phyloP scores from a whole-genome alignment of 2,329 filamentous ascomycete species.

The Sporothrix protearum region DNA sequence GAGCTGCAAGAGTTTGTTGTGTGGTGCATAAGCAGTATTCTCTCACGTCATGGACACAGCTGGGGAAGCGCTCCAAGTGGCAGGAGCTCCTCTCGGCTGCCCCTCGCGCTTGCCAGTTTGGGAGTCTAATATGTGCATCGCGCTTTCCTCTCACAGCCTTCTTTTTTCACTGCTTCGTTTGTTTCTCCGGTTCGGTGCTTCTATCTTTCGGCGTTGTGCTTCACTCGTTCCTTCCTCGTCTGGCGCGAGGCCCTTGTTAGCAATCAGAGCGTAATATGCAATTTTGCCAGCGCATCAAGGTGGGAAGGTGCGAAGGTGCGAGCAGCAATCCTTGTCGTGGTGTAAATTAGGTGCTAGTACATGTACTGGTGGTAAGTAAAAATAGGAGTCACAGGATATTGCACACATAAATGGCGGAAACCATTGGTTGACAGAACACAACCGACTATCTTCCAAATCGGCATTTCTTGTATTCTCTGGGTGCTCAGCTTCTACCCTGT shows the following conservation, averaged over 20 bases:
- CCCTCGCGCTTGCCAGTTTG: neutral
- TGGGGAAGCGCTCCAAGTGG: neutral
- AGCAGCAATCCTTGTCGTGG: neutral
- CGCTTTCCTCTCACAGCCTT: constrained; percentile 9
- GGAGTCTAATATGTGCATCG: neutral
- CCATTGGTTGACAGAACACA: neutral
- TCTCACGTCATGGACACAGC: constrained; percentile 7
- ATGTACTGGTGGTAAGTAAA: neutral
- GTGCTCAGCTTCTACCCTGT: constrained; percentile 5
- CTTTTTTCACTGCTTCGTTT: neutral
- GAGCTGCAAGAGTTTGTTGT: neutral
- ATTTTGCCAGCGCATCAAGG: constrained; percentile 19
- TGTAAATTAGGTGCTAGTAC: neutral
- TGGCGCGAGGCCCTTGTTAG: neutral
- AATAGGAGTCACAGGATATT: neutral
- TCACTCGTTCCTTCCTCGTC: neutral
- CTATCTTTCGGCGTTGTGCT: neutral
- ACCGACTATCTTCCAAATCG: neutral
- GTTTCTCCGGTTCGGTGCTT: neutral
- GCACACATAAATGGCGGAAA: neutral
- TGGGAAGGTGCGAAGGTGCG: neutral
- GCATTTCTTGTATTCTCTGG: neutral
- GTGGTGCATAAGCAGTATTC: constrained; percentile 3
- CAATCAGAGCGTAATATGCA: constrained; percentile 8
- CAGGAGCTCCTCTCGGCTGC: neutral